Conservation (phyloP, 495 filamentous ascomycete species). For the Penicillium tannophilum region DNA sequence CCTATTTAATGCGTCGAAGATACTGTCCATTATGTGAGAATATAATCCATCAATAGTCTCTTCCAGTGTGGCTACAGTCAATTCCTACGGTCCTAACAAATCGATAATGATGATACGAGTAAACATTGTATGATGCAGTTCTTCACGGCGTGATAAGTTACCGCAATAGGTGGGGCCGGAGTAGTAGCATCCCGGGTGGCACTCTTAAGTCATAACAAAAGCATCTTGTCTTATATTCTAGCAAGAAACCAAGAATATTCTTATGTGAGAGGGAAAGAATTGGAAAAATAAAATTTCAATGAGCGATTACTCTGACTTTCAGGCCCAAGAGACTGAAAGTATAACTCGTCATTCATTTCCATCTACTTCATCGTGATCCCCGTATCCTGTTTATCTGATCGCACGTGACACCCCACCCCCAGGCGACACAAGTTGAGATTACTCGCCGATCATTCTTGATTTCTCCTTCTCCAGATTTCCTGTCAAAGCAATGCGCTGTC, state of each 20-base stretch:
- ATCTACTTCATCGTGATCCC: conserved; percentile 2
- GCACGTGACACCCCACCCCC: conserved; percentile 23
- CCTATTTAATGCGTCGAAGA: too few relatives aligned
- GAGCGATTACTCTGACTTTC: background rate
- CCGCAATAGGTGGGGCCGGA: background rate
- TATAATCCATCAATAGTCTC: too few relatives aligned
- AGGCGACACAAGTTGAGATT: conserved; percentile 14
- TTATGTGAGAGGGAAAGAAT: too few relatives aligned
- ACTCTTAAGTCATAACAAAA: too few relatives aligned
- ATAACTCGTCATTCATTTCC: background rate
- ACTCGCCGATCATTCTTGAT: conserved; percentile 10
- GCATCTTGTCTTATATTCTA: background rate
- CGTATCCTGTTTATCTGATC: conserved; percentile 29
- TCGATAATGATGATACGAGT: too few relatives aligned
- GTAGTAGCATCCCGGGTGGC: background rate
- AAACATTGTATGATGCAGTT: background rate
- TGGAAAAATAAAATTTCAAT: background rate
- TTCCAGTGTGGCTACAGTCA: too few relatives aligned
- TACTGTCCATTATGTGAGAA: too few relatives aligned
- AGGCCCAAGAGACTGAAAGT: background rate
- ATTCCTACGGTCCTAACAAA: too few relatives aligned
- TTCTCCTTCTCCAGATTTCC: background rate
- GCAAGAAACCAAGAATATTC: too few relatives aligned
- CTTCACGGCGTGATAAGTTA: background rate
- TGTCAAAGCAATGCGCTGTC: conserved; percentile 19